Evolutionary conservation across 2,329 filamentous ascomycete genomes (phyloP), one percentile per base, ranked within the genome.

Genomic region (Gyromitra esculenta): DNA sequence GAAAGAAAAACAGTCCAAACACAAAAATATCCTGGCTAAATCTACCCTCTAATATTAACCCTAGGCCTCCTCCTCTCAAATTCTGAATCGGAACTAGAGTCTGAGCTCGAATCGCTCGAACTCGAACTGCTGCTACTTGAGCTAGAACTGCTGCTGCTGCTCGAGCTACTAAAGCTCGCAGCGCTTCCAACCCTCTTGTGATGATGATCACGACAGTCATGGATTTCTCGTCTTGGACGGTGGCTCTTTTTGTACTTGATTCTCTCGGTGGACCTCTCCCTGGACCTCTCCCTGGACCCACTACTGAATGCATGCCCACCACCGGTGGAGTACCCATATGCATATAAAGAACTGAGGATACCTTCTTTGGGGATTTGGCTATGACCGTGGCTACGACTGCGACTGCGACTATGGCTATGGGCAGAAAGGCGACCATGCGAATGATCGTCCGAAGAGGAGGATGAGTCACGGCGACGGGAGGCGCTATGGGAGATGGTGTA

Each of bases 241-340:
- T 63, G 65, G 15, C 48, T 43, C 11, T 8, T 54, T 35, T 69
- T 77, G 13, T 50, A 65, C 57, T 64, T 67, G n/a, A 59, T 63
- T 25, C 64, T 69, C 70, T 65, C 70, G 48, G 63, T 45, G 31
- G 31, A 31, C 31, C 73, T 31, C 4, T 31, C 25, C 25, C 64
- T 67, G 13, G 64, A 68, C 21, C 64, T 69, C 70, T 65, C 70
- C 39, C 75, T 54, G 31, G 31, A 31, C 31, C 73, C 41, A 13
- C 72, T 65, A 37, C 75, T 67, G 31, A 77, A 77, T 41, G 37
- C 75, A n/a, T 77, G 77, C 7, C 77, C 77, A 7, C 77, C 77
- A 5, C 77, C 77, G 4, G 77, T 79, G n/a, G 77, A 79, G 54
- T 78, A 79, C n/a, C 76, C 76, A 37, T 78, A 77, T 25, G 68